Conservation (phyloP, 345 rosid species). For the Conringia planisiliqua region DNA sequence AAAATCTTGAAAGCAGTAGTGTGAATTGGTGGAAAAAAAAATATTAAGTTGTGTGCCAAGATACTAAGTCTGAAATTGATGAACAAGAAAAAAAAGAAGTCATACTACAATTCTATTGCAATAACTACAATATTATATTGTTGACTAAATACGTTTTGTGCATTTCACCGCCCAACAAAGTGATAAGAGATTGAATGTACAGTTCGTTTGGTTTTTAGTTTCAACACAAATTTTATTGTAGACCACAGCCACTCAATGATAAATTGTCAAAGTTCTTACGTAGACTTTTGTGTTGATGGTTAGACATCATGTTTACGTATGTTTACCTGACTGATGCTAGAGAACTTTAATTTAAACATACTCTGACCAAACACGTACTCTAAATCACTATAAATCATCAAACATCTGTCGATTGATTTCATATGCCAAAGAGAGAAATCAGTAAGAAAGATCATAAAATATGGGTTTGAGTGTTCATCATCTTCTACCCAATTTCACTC, state of each 20-base stretch:
- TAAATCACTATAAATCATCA: constrained; percentile 14
- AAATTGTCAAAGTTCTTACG: not conserved
- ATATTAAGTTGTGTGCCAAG: too few species aligned
- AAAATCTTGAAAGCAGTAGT: too few species aligned
- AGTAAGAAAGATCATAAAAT: not conserved
- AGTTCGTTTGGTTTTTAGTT: not conserved
- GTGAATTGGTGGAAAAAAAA: too few species aligned
- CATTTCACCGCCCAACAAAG: not conserved
- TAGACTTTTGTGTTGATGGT: constrained; percentile 10
- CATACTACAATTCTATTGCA: not conserved
- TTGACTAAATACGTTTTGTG: not conserved
- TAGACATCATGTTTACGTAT: not conserved
- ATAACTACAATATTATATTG: not conserved
- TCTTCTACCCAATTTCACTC: not conserved
- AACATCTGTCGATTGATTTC: not conserved
- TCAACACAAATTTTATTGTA: not conserved
- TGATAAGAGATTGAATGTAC: not conserved
- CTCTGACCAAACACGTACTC: not conserved
- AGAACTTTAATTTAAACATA: not conserved
- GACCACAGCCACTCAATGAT: constrained; percentile 3
- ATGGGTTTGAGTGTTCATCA: constrained; percentile 19
- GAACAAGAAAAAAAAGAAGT: not conserved
- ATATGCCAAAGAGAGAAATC: not conserved
- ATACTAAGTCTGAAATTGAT: too few species aligned
- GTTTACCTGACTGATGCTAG: not conserved